Conservation (phyloP, 1,284 basidiomycete species). For the Melampsora occidentalis region DNA sequence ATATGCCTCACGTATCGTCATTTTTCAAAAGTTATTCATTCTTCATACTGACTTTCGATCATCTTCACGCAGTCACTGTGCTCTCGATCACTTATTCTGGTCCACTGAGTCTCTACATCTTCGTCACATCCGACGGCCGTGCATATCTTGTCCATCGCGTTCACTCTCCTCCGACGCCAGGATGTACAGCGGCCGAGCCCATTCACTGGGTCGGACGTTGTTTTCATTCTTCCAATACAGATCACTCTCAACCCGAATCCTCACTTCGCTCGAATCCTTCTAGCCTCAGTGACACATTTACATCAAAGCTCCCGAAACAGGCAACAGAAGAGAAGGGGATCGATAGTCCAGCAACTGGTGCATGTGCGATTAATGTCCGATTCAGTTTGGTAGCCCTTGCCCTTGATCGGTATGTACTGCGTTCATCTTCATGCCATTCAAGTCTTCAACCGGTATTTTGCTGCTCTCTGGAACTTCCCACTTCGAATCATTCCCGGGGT, state of each 20-base stretch:
- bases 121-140: slow-evolving; percentile 55
- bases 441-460: not conserved
- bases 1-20: too few species aligned
- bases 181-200: not conserved
- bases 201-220: slow-evolving; percentile 31
- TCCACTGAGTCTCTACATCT: slow-evolving; percentile 51
- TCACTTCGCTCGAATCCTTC: not conserved
- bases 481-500: too few species aligned
- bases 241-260: not conserved
- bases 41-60: too few species aligned
- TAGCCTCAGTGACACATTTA: not conserved
- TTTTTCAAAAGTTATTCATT: too few species aligned
- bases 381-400: slow-evolving; percentile 53
- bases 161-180: not conserved
- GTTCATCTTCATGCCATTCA: not conserved
- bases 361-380: slow-evolving; percentile 50
- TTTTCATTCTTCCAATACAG: slow-evolving; percentile 15
- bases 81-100: slow-evolving; percentile 45
- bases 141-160: slow-evolving; percentile 53
- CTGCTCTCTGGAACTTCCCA: too few species aligned
- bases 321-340: not conserved
- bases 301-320: not conserved
- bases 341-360: slow-evolving; percentile 21
- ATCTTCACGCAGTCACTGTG: too few species aligned
- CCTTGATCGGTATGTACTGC: slow-evolving; percentile 44